These are phyloP conservation scores for Cytospora mali DNA, from an alignment of 2,329 filamentous ascomycete genomes.

Conservation along the genomic window DNA sequence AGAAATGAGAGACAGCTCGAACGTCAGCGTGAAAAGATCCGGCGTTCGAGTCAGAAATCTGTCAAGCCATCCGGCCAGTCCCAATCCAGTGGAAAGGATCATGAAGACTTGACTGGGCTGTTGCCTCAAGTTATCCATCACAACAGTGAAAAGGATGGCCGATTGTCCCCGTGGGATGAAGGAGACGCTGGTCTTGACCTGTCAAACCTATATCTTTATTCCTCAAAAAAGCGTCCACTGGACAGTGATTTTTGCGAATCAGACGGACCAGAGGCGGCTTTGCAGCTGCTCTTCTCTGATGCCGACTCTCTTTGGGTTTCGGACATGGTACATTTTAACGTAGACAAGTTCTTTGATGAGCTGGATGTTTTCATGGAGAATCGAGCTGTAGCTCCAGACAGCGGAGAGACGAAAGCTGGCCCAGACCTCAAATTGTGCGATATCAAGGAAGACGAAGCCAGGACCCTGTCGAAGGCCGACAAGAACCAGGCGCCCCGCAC, in stretches of 20 bases:
- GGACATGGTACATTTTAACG: conserved; percentile 15
- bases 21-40: neutral
- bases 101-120: neutral
- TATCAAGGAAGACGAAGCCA: neutral
- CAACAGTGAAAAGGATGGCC: conserved; percentile 9
- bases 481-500: neutral
- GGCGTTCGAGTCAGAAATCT: neutral
- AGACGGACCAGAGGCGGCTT: neutral
- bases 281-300: conserved; percentile 6
- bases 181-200: neutral
- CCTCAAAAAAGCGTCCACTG: neutral
- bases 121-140: neutral
- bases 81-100: neutral
- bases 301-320: conserved; percentile 7
- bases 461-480: neutral
- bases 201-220: neutral
- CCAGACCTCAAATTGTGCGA: neutral
- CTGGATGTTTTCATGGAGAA: neutral
- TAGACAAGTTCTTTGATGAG: conserved; percentile 3
- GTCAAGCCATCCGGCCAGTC: neutral
- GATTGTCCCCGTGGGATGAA: conserved; percentile 24
- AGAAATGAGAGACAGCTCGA: neutral
- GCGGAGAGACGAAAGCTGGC: neutral
- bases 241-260: neutral
- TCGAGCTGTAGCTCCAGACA: neutral